These are phyloP conservation scores for Ustilago cynodontis DNA, from an alignment of 1,284 basidiomycete species.

Conservation along the genomic window DNA sequence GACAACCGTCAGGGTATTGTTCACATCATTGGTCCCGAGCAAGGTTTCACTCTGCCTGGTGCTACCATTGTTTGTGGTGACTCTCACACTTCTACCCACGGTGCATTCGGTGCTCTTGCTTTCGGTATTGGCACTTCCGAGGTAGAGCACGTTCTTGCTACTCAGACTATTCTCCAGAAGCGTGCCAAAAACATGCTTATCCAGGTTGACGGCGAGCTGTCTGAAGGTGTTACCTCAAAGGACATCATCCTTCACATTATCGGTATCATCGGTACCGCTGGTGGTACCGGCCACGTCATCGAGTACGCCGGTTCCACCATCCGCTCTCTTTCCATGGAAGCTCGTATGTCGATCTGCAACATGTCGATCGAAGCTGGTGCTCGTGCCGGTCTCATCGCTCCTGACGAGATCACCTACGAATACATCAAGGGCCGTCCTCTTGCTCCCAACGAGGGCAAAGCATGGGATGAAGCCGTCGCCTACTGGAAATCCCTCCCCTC, in stretches of 20 bases:
- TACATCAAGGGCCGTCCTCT: slow-evolving; percentile 68
- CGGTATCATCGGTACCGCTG: slow-evolving; percentile 68
- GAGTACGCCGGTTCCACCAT: slow-evolving; percentile 68
- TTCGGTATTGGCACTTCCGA: slow-evolving; percentile 69
- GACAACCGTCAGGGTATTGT: slow-evolving; percentile 69
- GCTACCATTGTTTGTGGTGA: slow-evolving; percentile 69
- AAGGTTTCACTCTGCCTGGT: slow-evolving; percentile 68
- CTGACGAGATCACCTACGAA: slow-evolving; percentile 67
- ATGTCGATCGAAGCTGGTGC: slow-evolving; percentile 70
- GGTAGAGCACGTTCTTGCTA: slow-evolving; percentile 69
- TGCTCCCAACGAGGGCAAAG: slow-evolving; percentile 61
- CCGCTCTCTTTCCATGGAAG: slow-evolving; percentile 65
- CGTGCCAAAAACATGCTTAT: slow-evolving; percentile 68
- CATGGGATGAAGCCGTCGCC: slow-evolving; percentile 65
- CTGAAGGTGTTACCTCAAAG: slow-evolving; percentile 67
- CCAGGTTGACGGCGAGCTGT: slow-evolving; percentile 66
- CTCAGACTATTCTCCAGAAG: slow-evolving; percentile 68
- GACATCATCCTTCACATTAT: slow-evolving; percentile 69
- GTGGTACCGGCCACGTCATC: slow-evolving; percentile 67
- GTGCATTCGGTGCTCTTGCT: slow-evolving; percentile 68
- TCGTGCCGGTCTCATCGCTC: slow-evolving; percentile 69
- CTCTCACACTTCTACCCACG: slow-evolving; percentile 69
- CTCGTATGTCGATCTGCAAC: slow-evolving; percentile 69
- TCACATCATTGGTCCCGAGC: slow-evolving; percentile 68
- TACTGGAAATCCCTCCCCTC: slow-evolving; percentile 66